Evolutionary conservation across 768 basidiomycete genomes (phyloP).

Genomic region (Tricholoma terreum): DNA sequence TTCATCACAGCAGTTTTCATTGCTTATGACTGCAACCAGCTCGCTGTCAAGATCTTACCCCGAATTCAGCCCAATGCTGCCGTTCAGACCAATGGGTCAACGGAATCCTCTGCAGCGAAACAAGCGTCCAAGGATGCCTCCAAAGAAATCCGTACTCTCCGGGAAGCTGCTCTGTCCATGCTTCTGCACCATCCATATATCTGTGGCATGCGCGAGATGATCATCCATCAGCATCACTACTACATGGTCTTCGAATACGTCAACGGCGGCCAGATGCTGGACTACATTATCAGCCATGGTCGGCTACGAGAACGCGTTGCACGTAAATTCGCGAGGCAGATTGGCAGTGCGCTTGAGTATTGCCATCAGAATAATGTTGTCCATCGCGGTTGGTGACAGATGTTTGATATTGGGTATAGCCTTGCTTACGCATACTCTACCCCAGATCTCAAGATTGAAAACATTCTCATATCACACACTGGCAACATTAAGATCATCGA

Average conservation of each 20-base stretch:
- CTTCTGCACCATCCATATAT: constrained; percentile 98
- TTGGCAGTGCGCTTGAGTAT: constrained; percentile 93
- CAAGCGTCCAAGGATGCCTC: constrained; percentile 87
- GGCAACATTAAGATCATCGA: constrained; percentile 99
- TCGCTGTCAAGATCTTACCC: constrained; percentile 98
- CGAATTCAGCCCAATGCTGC: constrained; percentile 68
- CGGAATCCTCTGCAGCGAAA: constrained; percentile 56
- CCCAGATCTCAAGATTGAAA: constrained; percentile 95
- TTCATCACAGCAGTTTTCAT: constrained; percentile 1
- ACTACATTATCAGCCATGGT: constrained; percentile 99
- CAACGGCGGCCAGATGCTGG: constrained; percentile 98
- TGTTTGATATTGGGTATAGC: not conserved
- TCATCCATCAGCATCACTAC: constrained; percentile 95
- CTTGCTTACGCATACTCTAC: constrained; percentile 2
- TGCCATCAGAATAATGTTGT: constrained; percentile 98
- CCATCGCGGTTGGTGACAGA: constrained; percentile 67
- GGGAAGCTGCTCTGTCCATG: constrained; percentile 93
- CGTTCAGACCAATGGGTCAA: constrained; percentile 39
- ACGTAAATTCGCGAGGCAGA: constrained; percentile 96
- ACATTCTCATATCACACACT: constrained; percentile 96
- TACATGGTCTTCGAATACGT: constrained; percentile 99
- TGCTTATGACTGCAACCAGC: constrained; percentile 42
- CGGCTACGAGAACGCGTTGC: constrained; percentile 93
- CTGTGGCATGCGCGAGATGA: constrained; percentile 99
- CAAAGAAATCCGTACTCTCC: constrained; percentile 93